phyloP scores from a whole-genome alignment of 371 early-diverging fungal species.

The Mucor circinelloides region DNA sequence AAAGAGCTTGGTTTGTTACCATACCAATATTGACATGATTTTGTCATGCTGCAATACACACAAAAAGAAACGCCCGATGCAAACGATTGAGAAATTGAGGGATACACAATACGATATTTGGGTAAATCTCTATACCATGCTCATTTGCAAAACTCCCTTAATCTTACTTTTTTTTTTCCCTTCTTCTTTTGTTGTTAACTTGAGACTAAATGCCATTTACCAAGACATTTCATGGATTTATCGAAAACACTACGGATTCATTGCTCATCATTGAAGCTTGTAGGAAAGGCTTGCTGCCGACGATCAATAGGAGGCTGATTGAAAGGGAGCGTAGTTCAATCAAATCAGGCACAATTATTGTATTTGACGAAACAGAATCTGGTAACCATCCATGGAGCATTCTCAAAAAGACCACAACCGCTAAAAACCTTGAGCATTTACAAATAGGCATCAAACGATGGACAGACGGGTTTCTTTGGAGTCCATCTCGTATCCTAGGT shows the following conservation, averaged over 20 bases:
- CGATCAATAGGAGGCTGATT: slow-evolving; percentile 61
- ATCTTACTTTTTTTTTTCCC: not conserved
- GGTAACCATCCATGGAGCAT: slow-evolving; percentile 19
- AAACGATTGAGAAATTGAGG: not conserved
- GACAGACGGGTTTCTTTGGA: slow-evolving; percentile 76
- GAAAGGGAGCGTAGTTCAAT: slow-evolving; percentile 64
- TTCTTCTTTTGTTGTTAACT: not conserved
- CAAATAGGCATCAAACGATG: slow-evolving; percentile 66
- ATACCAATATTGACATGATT: not conserved
- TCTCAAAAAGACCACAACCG: not conserved
- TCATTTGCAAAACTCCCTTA: not conserved
- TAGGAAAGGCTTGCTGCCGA: slow-evolving; percentile 57
- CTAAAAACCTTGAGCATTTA: not conserved
- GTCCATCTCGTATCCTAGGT: slow-evolving; percentile 68
- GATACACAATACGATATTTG: not conserved
- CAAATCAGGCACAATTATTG: slow-evolving; percentile 67
- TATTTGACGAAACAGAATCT: slow-evolving; percentile 74
- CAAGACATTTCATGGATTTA: slow-evolving; percentile 56
- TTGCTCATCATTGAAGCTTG: slow-evolving; percentile 72
- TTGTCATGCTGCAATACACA: not conserved
- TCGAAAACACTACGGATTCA: slow-evolving; percentile 65
- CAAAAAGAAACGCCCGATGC: not conserved
- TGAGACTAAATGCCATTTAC: slow-evolving; percentile 30
- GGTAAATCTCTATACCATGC: not conserved
- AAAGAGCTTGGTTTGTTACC: not conserved